phyloP scores from a whole-genome alignment of 106 monocot species.

The Dendrobium nobile region DNA sequence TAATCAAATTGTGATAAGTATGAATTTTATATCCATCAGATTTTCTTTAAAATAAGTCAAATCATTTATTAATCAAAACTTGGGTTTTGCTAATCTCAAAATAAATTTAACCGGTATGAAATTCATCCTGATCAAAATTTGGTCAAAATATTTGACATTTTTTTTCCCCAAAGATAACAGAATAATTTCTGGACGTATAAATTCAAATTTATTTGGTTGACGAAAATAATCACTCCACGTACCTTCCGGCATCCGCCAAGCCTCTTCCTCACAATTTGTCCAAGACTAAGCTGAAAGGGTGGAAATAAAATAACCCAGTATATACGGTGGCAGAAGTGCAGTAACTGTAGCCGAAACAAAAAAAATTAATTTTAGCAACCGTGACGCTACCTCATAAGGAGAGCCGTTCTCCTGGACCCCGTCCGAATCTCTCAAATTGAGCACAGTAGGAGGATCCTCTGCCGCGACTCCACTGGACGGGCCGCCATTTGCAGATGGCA shows the following conservation, averaged over 20 bases:
- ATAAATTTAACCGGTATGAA: no score
- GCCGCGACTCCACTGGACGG: slow-evolving; percentile 6
- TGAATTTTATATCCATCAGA: no score
- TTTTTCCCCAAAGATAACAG: background rate
- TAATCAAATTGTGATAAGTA: no score
- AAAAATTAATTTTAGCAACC: background rate
- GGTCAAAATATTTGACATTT: no score
- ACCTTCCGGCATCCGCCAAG: slow-evolving; percentile 76
- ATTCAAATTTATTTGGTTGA: background rate
- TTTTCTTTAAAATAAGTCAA: no score
- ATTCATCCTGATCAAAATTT: no score
- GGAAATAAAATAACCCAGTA: background rate
- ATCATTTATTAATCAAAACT: no score
- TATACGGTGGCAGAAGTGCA: background rate
- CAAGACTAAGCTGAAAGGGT: slow-evolving; percentile 40
- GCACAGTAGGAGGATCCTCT: slow-evolving; percentile 6
- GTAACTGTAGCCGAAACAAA: background rate
- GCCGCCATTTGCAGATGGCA: background rate
- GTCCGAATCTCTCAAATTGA: slow-evolving; percentile 15
- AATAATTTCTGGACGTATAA: background rate
- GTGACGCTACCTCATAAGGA: slow-evolving; percentile 13
- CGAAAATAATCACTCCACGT: background rate
- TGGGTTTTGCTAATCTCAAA: no score
- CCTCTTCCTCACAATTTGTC: slow-evolving; percentile 61
- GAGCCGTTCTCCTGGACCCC: slow-evolving; percentile 11